Conservation (phyloP, 345 rosid species). For the Noccaea bulbosa region DNA sequence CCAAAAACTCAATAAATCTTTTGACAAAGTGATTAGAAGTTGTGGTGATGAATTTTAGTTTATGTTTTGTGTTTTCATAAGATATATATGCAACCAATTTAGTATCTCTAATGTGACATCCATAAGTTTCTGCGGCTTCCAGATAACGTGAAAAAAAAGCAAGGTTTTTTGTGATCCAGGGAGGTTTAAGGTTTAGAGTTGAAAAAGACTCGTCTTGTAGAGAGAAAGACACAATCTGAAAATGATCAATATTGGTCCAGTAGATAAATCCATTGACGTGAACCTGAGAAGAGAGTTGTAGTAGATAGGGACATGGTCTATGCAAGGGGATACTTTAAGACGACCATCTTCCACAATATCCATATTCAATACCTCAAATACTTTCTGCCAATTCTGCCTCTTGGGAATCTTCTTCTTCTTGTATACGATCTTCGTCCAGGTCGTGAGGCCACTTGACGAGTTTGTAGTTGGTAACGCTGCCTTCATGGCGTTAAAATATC, state of each 20-base stretch:
- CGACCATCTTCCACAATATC: conserved; percentile 7
- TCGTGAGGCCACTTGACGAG: conserved; percentile 8
- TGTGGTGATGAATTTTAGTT: too few relatives aligned
- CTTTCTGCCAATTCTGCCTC: background rate
- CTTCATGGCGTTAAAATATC: conserved; percentile 5
- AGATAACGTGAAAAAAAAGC: too few relatives aligned
- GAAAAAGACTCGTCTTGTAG: conserved; percentile 18
- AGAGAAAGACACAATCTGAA: background rate
- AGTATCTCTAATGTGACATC: too few relatives aligned
- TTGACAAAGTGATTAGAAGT: too few relatives aligned
- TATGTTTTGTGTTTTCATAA: too few relatives aligned
- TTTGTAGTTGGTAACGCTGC: background rate
- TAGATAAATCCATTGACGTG: conserved; percentile 1
- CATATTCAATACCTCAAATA: background rate
- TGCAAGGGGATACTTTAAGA: background rate
- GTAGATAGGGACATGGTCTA: conserved; percentile 10
- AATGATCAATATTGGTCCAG: conserved; percentile 4
- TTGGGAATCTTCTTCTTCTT: background rate
- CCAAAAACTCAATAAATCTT: too few relatives aligned
- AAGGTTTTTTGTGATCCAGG: too few relatives aligned
- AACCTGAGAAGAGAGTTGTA: conserved; percentile 18
- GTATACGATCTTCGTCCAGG: background rate
- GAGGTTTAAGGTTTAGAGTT: background rate
- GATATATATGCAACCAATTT: too few relatives aligned
- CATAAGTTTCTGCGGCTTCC: too few relatives aligned